A percentile compares a stretch with the other conserved stretches of the same genome.
Conservation (phyloP, 805 yeast species). For the Barnettozyma wickerhamii region DNA sequence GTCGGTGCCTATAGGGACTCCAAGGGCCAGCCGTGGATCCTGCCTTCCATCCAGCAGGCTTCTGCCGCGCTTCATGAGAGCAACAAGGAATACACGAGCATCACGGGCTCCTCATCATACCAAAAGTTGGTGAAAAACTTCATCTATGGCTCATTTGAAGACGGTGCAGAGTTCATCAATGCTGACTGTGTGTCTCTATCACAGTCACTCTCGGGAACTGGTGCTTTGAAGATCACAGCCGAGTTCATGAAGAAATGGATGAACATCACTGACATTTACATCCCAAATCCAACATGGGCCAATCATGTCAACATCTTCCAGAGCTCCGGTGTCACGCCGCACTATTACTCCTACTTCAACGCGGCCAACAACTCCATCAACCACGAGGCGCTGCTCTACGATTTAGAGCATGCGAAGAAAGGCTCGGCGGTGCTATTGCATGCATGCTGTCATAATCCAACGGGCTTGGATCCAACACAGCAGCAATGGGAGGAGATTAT, state of each 20-base stretch:
- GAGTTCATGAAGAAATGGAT: slow-evolving; percentile 67
- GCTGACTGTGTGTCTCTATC: slow-evolving; percentile 68
- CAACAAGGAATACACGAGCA: slow-evolving; percentile 85
- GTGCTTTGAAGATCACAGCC: slow-evolving; percentile 82
- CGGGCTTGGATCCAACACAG: slow-evolving; percentile 85
- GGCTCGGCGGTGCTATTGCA: slow-evolving; percentile 74
- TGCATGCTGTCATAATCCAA: slow-evolving; percentile 97
- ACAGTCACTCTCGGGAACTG: slow-evolving; percentile 94
- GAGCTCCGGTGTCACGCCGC: slow-evolving; percentile 63
- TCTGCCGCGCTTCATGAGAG: slow-evolving; percentile 50
- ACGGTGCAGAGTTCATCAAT: slow-evolving; percentile 50
- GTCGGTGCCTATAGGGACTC: slow-evolving; percentile 86
- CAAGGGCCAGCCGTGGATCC: slow-evolving; percentile 81
- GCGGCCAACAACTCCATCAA: slow-evolving; percentile 56
- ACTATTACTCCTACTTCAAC: slow-evolving; percentile 70
- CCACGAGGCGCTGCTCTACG: slow-evolving; percentile 56
- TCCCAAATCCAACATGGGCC: slow-evolving; percentile 94
- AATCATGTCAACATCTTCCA: slow-evolving; percentile 80
- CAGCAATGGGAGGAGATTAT: slow-evolving; percentile 80
- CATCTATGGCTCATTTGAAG: slow-evolving; percentile 61
- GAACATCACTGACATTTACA: slow-evolving; percentile 44
- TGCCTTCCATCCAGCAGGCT: slow-evolving; percentile 57
- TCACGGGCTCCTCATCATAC: slow-evolving; percentile 71
- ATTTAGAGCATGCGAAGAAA: slow-evolving; percentile 48
- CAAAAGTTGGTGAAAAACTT: slow-evolving; percentile 63